phyloP scores from a whole-genome alignment of 352 stramenopile genomes.

The Pythium dissotocum region DNA sequence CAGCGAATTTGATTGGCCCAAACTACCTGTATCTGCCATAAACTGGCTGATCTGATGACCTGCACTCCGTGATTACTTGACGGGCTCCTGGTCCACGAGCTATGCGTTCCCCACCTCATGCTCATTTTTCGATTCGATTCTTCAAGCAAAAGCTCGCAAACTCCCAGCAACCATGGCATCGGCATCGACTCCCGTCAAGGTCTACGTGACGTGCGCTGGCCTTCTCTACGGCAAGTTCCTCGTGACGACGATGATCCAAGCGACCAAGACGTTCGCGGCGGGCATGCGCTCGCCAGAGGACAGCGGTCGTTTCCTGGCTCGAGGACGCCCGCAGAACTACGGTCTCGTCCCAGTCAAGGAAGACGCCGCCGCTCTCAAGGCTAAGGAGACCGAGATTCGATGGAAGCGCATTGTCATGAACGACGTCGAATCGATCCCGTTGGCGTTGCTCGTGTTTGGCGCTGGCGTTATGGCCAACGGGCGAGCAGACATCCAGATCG shows the following conservation, averaged over 20 bases:
- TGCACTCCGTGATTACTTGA: too few species aligned
- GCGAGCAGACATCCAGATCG: constrained; percentile 31
- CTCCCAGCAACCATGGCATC: too few species aligned
- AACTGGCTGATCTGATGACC: too few species aligned
- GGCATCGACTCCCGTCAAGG: constrained; percentile 17
- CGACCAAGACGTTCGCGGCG: constrained; percentile 26
- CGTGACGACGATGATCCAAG: constrained; percentile 40
- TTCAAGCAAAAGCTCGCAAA: too few species aligned
- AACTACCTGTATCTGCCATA: too few species aligned
- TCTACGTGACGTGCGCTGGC: constrained; percentile 24
- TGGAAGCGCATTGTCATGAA: constrained; percentile 62
- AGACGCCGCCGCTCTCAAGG: constrained; percentile 34
- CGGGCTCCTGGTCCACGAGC: too few species aligned
- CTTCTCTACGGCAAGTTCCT: constrained; percentile 63
- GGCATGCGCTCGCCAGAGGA: constrained; percentile 45
- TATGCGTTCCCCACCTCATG: too few species aligned
- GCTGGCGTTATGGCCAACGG: constrained; percentile 37
- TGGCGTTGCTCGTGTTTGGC: constrained; percentile 52
- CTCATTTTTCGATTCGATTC: too few species aligned
- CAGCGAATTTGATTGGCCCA: too few species aligned
- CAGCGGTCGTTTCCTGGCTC: constrained; percentile 40
- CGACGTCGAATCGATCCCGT: constrained; percentile 58
- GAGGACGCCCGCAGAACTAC: constrained; percentile 47
- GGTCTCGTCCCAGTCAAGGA: constrained; percentile 30
- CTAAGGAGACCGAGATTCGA: constrained; percentile 34